Evolutionary conservation across 345 rosid genomes (phyloP).

Genomic region (Heritiera littoralis): DNA sequence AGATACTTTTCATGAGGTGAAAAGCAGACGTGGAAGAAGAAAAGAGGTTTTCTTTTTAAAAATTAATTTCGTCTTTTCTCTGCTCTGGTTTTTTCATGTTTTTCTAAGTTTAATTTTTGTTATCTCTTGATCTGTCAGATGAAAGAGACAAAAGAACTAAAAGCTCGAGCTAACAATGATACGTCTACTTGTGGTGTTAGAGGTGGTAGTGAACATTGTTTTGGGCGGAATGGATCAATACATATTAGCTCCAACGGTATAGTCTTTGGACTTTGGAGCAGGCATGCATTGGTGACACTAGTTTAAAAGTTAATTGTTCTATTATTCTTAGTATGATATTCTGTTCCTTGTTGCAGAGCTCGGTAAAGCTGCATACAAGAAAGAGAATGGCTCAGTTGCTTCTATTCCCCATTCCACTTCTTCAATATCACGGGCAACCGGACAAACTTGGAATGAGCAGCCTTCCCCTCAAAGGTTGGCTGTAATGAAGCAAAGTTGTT

Average conservation of each 20-base stretch:
- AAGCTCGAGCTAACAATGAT: conserved; percentile 24
- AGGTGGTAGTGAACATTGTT: conserved; percentile 30
- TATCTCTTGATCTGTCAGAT: conserved; percentile 27
- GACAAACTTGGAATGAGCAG: conserved; percentile 33
- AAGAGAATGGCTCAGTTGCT: conserved; percentile 35
- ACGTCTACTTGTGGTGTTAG: conserved; percentile 25
- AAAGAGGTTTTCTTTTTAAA: conserved; percentile 44
- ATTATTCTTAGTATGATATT: conserved; percentile 28
- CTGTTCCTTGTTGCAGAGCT: conserved; percentile 34
- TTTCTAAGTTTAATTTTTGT: neutral
- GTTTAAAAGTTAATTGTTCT: conserved; percentile 10
- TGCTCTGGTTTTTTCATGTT: too few species aligned
- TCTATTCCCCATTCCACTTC: conserved; percentile 29
- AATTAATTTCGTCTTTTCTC: neutral
- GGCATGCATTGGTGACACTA: conserved; percentile 17
- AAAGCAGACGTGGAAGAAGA: conserved; percentile 64
- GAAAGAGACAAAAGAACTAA: conserved; percentile 47
- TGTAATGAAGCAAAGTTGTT: neutral
- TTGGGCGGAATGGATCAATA: conserved; percentile 22
- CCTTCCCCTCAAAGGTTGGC: conserved; percentile 38
- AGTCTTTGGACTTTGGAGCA: conserved; percentile 30
- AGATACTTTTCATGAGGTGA: conserved; percentile 66
- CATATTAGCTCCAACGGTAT: conserved; percentile 36
- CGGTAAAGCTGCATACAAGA: conserved; percentile 37
- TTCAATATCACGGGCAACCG: conserved; percentile 16